These are phyloP conservation scores for Peribolospora kevripleyi DNA, from an alignment of 768 basidiomycete genomes.

Conservation along the genomic window DNA sequence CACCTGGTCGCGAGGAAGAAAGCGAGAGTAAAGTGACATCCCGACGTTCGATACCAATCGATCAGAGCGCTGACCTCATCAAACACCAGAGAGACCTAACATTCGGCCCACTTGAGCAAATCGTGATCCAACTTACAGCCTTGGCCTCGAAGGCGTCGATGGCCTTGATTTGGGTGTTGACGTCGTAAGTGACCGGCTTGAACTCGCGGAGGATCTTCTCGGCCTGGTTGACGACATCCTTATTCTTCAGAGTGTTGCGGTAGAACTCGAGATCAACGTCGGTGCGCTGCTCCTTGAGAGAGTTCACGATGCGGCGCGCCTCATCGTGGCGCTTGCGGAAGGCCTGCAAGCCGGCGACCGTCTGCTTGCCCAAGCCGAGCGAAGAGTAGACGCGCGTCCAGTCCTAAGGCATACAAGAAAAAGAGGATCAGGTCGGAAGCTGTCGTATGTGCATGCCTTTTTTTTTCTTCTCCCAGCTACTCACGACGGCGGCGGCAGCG, in stretches of 20 bases:
- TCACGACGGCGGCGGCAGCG: too few species aligned
- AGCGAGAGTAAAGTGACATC: too few species aligned
- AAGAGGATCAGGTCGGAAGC: too few species aligned
- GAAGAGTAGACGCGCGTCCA: slow-evolving; percentile 60
- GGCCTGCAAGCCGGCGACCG: slow-evolving; percentile 63
- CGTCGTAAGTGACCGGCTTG: slow-evolving; percentile 88
- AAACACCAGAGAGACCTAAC: too few species aligned
- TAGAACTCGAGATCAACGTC: slow-evolving; percentile 66
- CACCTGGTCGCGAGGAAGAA: slow-evolving; percentile 28
- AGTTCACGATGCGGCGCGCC: slow-evolving; percentile 46
- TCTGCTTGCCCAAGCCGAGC: slow-evolving; percentile 73
- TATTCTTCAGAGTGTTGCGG: slow-evolving; percentile 75
- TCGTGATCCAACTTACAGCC: slow-evolving; percentile 38
- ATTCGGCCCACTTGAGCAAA: slow-evolving; percentile 1
- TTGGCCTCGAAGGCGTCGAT: slow-evolving; percentile 92
- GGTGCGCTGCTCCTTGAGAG: slow-evolving; percentile 32
- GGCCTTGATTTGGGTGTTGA: slow-evolving; percentile 63
- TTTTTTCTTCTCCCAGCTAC: too few species aligned
- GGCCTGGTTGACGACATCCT: slow-evolving; percentile 68
- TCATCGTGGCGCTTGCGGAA: slow-evolving; percentile 91
- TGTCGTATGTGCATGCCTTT: too few species aligned
- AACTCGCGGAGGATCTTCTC: slow-evolving; percentile 71
- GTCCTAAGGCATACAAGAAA: slow-evolving; percentile 29
- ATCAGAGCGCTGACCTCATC: too few species aligned
- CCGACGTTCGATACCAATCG: too few species aligned